Evolutionary conservation across 345 rosid species (phyloP).

Genomic region (Abelmoschus esculentus): DNA sequence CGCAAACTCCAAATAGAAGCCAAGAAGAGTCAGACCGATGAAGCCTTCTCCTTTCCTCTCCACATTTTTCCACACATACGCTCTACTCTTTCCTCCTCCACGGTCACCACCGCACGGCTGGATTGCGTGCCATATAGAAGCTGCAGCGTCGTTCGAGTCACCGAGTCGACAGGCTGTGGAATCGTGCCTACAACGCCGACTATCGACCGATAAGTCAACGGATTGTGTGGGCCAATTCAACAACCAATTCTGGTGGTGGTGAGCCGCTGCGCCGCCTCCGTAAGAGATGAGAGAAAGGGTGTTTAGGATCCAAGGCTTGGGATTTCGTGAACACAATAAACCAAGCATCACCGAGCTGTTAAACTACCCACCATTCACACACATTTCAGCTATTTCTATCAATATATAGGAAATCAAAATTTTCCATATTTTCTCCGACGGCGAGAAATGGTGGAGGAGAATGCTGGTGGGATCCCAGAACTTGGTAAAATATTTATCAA

Average conservation of each 20-base stretch:
- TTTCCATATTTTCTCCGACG: background rate
- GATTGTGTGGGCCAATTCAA: slow-evolving; percentile 13
- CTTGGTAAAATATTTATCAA: background rate
- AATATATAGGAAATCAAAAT: background rate
- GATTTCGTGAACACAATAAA: slow-evolving; percentile 49
- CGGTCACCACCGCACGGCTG: slow-evolving; percentile 28
- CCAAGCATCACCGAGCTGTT: slow-evolving; percentile 44
- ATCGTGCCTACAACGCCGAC: slow-evolving; percentile 20
- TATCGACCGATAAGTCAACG: slow-evolving; percentile 13
- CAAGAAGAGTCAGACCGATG: slow-evolving; percentile 57
- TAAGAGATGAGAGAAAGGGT: slow-evolving; percentile 33
- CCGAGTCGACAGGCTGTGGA: slow-evolving; percentile 27
- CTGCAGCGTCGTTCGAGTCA: slow-evolving; percentile 23
- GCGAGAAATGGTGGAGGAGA: background rate
- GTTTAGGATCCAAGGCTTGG: slow-evolving; percentile 51
- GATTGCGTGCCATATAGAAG: slow-evolving; percentile 62
- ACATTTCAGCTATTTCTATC: background rate
- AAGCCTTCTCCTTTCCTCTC: slow-evolving; percentile 58
- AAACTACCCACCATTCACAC: background rate
- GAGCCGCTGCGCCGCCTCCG: slow-evolving; percentile 30
- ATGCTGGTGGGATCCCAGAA: background rate
- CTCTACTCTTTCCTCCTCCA: slow-evolving; percentile 12
- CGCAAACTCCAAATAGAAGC: slow-evolving; percentile 60
- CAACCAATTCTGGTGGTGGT: slow-evolving; percentile 21
- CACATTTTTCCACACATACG: slow-evolving; percentile 26